These are phyloP conservation scores for Mortierella sp. DNA, from an alignment of 371 early-diverging fungal species.

Conservation along the genomic window DNA sequence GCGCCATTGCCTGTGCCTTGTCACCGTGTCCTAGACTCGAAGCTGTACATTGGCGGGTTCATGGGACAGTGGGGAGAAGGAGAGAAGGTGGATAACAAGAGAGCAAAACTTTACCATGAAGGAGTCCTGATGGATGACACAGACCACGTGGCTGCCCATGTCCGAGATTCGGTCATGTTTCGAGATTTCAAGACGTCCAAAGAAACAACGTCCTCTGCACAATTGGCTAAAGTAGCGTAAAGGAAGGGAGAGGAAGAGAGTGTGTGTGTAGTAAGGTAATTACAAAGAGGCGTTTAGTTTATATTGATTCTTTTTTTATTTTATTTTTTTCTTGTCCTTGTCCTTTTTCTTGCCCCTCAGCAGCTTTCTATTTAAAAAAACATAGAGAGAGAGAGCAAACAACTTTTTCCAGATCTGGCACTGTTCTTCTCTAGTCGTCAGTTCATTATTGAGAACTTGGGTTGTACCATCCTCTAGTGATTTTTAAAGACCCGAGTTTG, in stretches of 20 bases:
- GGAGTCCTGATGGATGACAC: conserved; percentile 73
- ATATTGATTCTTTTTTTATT: no score
- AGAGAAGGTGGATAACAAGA: conserved; percentile 71
- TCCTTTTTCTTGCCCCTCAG: no score
- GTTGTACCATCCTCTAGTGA: no score
- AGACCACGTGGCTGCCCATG: conserved; percentile 60
- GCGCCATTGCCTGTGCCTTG: conserved; percentile 83
- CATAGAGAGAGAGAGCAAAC: no score
- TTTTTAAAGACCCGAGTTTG: no score
- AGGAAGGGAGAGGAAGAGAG: not conserved
- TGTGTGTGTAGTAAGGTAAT: not conserved
- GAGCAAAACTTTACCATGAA: conserved; percentile 73
- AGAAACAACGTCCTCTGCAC: not conserved
- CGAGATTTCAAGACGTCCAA: conserved; percentile 55
- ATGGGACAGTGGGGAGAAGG: conserved; percentile 71
- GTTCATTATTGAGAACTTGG: no score
- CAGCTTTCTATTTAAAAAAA: no score
- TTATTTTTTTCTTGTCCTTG: no score
- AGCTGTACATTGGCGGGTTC: conserved; percentile 80
- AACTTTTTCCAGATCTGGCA: no score
- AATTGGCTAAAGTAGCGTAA: not conserved
- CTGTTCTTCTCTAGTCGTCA: no score
- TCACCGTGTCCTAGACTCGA: conserved; percentile 79
- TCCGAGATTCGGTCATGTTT: conserved; percentile 62
- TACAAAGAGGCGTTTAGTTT: no score